Conservation (phyloP, 495 filamentous ascomycete species). For the Chaetomidium leptoderma region DNA sequence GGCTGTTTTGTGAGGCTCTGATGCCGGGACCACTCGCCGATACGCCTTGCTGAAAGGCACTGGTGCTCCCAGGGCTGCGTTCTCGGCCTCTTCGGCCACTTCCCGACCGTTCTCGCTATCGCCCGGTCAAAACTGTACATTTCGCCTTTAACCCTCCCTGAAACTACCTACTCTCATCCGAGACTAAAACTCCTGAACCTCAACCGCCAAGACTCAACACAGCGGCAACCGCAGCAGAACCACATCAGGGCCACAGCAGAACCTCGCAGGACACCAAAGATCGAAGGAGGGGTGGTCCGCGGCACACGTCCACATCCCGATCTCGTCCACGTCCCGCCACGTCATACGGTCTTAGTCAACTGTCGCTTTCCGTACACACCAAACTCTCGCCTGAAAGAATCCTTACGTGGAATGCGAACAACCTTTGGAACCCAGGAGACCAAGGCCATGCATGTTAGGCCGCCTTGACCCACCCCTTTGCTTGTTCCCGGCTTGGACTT, state of each 20-base stretch:
- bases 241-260: neutral
- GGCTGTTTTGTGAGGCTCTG: constrained; percentile 27
- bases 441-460: constrained; percentile 25
- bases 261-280: neutral
- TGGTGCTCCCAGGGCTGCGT: neutral
- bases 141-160: neutral
- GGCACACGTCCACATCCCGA: neutral
- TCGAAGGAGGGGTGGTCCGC: neutral
- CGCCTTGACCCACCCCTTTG: constrained; percentile 7
- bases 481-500: constrained; percentile 14
- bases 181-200: no score
- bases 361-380: neutral
- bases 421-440: neutral
- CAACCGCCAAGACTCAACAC: neutral
- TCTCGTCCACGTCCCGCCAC: neutral
- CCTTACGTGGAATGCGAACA: constrained; percentile 3
- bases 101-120: neutral
- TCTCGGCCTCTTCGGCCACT: neutral
- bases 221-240: neutral
- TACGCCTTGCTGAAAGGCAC: constrained; percentile 9
- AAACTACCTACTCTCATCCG: neutral
- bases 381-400: neutral
- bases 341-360: neutral
- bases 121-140: neutral
- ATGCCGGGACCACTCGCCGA: constrained; percentile 10